Base-by-base conservation (phyloP, 2,329 filamentous ascomycete genomes). In the Lachnellula arida region DNA sequence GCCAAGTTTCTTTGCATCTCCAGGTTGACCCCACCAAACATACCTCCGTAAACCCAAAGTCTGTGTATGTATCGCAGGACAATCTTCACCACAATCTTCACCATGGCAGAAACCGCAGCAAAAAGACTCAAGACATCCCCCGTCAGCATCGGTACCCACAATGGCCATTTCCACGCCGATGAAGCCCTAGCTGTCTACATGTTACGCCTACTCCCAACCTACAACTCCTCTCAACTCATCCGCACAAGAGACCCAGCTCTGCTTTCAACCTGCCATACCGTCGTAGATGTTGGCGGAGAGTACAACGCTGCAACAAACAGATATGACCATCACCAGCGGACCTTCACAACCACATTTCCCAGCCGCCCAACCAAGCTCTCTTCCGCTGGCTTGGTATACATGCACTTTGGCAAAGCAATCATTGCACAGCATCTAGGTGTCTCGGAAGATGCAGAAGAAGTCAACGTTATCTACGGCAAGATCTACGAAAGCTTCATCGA, bases 131-230 rank as follows among this genome's bases (percentile, higher is more conserved):
- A 96, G 81, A 89, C 87, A 65, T 79, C 82, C 60, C 75, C 76
- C 60, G 73, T 73, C 58, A 66, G 68, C 54, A 76, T 87, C 62
- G 94, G 92, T 70, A 99, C 94, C 32, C 94, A 99, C 82, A 97
- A 88, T 76, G 94, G 94, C 65, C 91, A 97, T 79, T 99, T 99
- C 81, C 94, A 99, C 78, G 94, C 94, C 72, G 94, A 99, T 74
- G 94, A 99, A 78, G 93, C 94, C 59, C 85, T 99, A 44, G 94
- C 94, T 56, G 92, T 99, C 62, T 91, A 96, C 79, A 91, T 99
- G 80, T 88, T 99, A 65, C 91, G 91, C 63, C 82, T 88, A 55
- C 87, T 97, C 17, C 93, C 94, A 22, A 76, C 86, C 57, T 99
- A 97, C 78, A 73, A 79, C 54, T 75, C 81, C 64, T 86, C 91